A percentile compares a stretch with the other conserved stretches of the same genome.
Conservation (phyloP, 345 rosid species). For the Triadica sebifera region DNA sequence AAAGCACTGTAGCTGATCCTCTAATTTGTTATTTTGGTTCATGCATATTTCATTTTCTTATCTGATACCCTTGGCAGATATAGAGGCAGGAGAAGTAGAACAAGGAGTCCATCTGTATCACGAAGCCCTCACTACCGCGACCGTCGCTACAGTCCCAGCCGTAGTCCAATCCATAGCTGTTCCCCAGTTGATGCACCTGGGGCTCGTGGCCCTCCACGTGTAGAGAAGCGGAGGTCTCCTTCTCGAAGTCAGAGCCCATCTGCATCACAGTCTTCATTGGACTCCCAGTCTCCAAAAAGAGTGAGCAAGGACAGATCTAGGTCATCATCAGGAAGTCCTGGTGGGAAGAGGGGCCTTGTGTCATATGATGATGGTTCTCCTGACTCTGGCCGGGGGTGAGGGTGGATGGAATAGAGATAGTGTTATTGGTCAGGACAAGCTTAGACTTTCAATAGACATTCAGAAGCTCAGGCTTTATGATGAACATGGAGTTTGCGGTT, state of each 20-base stretch:
- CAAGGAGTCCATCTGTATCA: conserved; percentile 59
- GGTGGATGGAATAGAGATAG: not conserved
- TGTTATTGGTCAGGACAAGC: not conserved
- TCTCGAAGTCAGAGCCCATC: conserved; percentile 44
- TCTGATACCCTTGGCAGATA: conserved; percentile 33
- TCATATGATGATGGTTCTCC: conserved; percentile 73
- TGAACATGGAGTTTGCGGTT: not conserved
- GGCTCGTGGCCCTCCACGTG: conserved; percentile 38
- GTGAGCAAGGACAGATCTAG: conserved; percentile 51
- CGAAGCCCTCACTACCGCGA: conserved; percentile 55
- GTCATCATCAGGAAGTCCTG: conserved; percentile 63
- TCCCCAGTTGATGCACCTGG: conserved; percentile 51
- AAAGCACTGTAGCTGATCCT: not conserved
- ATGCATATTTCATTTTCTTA: not conserved
- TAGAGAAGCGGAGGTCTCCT: conserved; percentile 48
- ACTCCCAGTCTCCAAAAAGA: conserved; percentile 56
- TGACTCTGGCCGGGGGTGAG: conserved; percentile 39
- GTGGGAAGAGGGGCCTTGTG: conserved; percentile 59
- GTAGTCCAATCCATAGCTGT: conserved; percentile 55
- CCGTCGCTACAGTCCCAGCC: conserved; percentile 54
- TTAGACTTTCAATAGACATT: not conserved
- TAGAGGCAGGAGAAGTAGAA: conserved; percentile 70
- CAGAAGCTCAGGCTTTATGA: not conserved
- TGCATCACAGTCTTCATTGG: conserved; percentile 47
- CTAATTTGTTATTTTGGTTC: not conserved